Conservation (phyloP, 2,329 filamentous ascomycete species). For the Teratosphaeria viscida region DNA sequence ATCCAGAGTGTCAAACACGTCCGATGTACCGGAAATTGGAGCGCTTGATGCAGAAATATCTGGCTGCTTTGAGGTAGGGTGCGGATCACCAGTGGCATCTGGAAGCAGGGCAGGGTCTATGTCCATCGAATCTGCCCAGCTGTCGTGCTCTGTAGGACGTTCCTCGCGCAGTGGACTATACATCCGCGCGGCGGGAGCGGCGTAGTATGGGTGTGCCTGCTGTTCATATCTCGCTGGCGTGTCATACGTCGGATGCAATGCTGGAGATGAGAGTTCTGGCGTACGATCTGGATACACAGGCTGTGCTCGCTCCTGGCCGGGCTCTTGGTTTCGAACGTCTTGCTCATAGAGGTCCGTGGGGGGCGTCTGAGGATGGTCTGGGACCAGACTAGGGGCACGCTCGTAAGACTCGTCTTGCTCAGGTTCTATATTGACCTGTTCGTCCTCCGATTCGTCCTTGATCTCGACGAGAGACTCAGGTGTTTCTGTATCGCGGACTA, state of each 20-base stretch:
- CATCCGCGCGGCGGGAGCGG: background rate
- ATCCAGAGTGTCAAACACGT: background rate
- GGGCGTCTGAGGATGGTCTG: background rate
- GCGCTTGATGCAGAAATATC: background rate
- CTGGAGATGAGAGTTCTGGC: background rate
- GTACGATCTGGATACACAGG: background rate
- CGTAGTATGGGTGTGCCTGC: conserved; percentile 3
- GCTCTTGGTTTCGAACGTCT: background rate
- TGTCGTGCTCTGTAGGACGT: background rate
- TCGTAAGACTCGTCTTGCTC: background rate
- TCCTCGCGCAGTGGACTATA: conserved; percentile 1
- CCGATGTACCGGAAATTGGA: background rate
- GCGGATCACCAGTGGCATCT: background rate
- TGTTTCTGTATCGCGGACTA: background rate
- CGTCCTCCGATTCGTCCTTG: background rate
- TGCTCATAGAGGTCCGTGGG: background rate
- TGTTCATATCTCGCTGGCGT: conserved; percentile 4
- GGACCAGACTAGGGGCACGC: background rate
- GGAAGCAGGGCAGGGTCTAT: background rate
- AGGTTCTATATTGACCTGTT: background rate
- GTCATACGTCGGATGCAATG: background rate
- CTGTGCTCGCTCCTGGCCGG: background rate
- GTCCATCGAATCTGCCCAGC: background rate
- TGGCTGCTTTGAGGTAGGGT: background rate
- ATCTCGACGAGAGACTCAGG: background rate